These are phyloP conservation scores for Saccharum spontaneum DNA, from an alignment of 176 grass and related monocot species.

Conservation along the genomic window DNA sequence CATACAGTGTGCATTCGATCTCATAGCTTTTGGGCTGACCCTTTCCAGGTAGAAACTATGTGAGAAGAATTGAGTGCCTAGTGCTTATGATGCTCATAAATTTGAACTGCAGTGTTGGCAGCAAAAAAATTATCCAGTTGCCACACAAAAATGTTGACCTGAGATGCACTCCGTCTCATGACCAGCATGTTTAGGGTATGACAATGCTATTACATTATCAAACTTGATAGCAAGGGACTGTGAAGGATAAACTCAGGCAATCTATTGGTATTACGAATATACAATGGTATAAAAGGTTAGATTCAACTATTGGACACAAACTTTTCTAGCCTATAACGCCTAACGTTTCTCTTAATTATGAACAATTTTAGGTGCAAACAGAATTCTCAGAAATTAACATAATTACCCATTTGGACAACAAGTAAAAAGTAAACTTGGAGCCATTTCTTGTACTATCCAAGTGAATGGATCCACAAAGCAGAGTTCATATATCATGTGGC, in stretches of 20 bases:
- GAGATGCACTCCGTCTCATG: neutral
- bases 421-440: neutral
- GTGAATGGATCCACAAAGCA: neutral
- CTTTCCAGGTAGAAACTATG: neutral
- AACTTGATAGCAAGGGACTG: neutral
- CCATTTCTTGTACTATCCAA: neutral
- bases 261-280: neutral
- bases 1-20: neutral
- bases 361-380: neutral
- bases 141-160: neutral
- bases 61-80: neutral
- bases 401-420: neutral
- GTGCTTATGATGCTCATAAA: neutral
- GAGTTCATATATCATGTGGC: neutral
- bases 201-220: neutral
- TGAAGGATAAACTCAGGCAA: neutral
- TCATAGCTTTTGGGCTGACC: neutral
- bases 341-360: neutral
- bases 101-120: neutral
- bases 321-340: neutral
- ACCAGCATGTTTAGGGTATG: neutral
- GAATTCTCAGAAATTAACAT: neutral
- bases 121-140: neutral
- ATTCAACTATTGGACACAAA: neutral
- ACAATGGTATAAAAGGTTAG: neutral